A percentile compares a stretch with the other conserved stretches of the same genome.
Evolutionary conservation across 306 rosid genomes (phyloP).

Genomic region (Casuarina glauca): DNA sequence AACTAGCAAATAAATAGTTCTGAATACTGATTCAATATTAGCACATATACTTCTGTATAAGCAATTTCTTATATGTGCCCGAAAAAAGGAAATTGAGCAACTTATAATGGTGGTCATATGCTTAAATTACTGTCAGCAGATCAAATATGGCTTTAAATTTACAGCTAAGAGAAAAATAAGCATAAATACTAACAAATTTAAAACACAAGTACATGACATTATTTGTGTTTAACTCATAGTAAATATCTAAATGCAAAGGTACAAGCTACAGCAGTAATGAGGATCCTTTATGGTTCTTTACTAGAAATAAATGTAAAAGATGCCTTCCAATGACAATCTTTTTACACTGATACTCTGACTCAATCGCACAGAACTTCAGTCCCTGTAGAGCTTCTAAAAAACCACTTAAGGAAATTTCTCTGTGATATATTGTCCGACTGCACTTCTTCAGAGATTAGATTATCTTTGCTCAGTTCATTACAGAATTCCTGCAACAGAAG

Average conservation of each 20-base stretch:
- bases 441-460: constrained; percentile 35
- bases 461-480: constrained; percentile 39
- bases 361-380: constrained; percentile 58
- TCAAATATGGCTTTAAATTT: neutral
- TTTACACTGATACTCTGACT: constrained; percentile 62
- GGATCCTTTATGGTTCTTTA: no score
- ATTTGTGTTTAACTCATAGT: neutral
- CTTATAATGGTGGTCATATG: no score
- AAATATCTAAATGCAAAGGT: neutral
- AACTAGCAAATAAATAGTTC: no score
- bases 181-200: neutral
- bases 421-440: constrained; percentile 49
- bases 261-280: neutral
- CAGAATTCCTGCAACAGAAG: constrained; percentile 49
- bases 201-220: neutral
- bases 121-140: neutral
- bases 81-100: no score
- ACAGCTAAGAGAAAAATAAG: neutral
- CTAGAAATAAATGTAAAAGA: no score
- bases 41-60: no score
- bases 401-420: constrained; percentile 38
- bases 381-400: constrained; percentile 62
- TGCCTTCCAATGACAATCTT: constrained; percentile 61
- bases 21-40: no score
- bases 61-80: no score